Conservation (phyloP, 2,329 filamentous ascomycete species). For the Elsinoe necatrix region DNA sequence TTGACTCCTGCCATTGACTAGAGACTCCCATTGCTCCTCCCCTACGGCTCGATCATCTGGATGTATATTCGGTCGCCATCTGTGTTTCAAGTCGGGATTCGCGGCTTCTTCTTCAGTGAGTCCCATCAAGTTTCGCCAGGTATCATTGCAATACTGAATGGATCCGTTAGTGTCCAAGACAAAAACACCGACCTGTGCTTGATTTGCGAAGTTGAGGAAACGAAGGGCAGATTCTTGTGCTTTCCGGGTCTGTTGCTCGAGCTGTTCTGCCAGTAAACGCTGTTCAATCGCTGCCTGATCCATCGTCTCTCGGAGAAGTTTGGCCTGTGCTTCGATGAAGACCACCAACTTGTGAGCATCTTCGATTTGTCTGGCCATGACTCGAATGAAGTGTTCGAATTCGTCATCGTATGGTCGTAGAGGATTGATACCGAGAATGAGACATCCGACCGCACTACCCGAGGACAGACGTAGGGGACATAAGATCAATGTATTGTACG, state of each 20-base stretch:
- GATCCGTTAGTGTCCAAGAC: slow-evolving; percentile 20
- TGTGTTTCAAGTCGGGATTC: slow-evolving; percentile 14
- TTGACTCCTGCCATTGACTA: neutral
- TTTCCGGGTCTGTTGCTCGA: slow-evolving; percentile 1
- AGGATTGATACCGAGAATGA: slow-evolving; percentile 15
- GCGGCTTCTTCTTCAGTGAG: neutral
- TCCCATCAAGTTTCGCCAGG: slow-evolving; percentile 20
- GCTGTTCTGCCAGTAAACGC: slow-evolving; percentile 17
- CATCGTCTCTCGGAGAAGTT: neutral
- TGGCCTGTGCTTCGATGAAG: slow-evolving; percentile 10
- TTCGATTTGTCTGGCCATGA: slow-evolving; percentile 15
- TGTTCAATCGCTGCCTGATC: slow-evolving; percentile 15
- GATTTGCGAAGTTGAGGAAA: slow-evolving; percentile 7
- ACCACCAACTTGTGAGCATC: slow-evolving; percentile 11
- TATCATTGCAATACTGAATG: slow-evolving; percentile 21
- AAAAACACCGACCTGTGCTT: slow-evolving; percentile 17
- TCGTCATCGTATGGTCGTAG: slow-evolving; percentile 17
- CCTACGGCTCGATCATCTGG: slow-evolving; percentile 18
- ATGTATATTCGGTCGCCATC: slow-evolving; percentile 19
- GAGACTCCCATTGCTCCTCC: slow-evolving; percentile 16
- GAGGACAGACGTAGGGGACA: slow-evolving; percentile 1
- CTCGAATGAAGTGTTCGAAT: slow-evolving; percentile 17
- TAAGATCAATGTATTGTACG: neutral
- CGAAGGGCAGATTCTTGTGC: neutral
- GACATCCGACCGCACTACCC: neutral